Conservation (phyloP, 768 basidiomycete genomes). For the Trametes punicea region DNA sequence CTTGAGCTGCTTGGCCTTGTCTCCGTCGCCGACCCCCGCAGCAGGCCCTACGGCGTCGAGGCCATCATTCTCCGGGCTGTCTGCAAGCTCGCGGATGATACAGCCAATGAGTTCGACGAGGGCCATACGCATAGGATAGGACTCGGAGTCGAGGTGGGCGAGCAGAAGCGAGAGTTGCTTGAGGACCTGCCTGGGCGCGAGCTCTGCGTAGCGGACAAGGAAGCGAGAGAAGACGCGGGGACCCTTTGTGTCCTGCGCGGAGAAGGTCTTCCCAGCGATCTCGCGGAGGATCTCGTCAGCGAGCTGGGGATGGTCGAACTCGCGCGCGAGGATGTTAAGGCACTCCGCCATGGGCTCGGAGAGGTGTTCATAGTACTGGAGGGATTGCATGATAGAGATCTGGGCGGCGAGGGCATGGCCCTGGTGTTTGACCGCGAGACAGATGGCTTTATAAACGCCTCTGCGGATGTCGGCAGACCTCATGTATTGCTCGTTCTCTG, state of each 20-base stretch:
- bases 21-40: slow-evolving; percentile 21
- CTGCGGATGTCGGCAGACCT: slow-evolving; percentile 68
- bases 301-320: slow-evolving; percentile 86
- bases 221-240: slow-evolving; percentile 85
- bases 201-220: slow-evolving; percentile 75
- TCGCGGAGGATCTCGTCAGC: slow-evolving; percentile 91
- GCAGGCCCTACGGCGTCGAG: background rate
- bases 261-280: slow-evolving; percentile 75
- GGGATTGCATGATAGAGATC: slow-evolving; percentile 83
- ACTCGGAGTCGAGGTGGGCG: slow-evolving; percentile 91
- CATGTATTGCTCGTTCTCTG: slow-evolving; percentile 86
- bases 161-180: slow-evolving; percentile 88
- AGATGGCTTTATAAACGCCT: slow-evolving; percentile 86
- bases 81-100: slow-evolving; percentile 78
- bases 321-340: slow-evolving; percentile 70
- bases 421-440: slow-evolving; percentile 88
- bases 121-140: slow-evolving; percentile 95
- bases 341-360: slow-evolving; percentile 94
- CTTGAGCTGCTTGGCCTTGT: slow-evolving; percentile 52
- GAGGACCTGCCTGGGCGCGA: slow-evolving; percentile 72
- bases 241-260: slow-evolving; percentile 79
- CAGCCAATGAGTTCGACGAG: slow-evolving; percentile 86
- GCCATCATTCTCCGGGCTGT: slow-evolving; percentile 36
- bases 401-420: slow-evolving; percentile 81
- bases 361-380: slow-evolving; percentile 94